Conservation (phyloP, 208 protist genomes). For the Trypanosoma mega region DNA sequence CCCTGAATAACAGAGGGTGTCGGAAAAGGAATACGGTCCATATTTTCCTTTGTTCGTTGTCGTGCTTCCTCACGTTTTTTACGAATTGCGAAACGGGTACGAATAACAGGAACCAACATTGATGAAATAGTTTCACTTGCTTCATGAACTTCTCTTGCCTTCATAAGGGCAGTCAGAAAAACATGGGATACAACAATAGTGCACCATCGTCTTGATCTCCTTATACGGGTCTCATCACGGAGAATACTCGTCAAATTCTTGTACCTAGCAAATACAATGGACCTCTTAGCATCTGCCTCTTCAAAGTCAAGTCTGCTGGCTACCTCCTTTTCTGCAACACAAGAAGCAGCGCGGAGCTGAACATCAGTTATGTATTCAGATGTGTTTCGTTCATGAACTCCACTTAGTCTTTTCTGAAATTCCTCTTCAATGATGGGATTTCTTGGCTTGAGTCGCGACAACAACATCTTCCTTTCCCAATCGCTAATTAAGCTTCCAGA, state of each 20-base stretch:
- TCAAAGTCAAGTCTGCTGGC: slow-evolving; percentile 27
- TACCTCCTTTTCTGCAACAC: slow-evolving; percentile 21
- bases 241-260: slow-evolving; percentile 60
- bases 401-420: slow-evolving; percentile 55
- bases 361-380: slow-evolving; percentile 40
- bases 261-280: slow-evolving; percentile 57
- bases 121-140: slow-evolving; percentile 66
- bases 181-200: slow-evolving; percentile 79
- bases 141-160: slow-evolving; percentile 69
- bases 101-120: slow-evolving; percentile 70
- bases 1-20: slow-evolving; percentile 71
- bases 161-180: slow-evolving; percentile 82
- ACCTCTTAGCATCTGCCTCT: slow-evolving; percentile 34
- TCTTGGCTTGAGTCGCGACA: slow-evolving; percentile 42
- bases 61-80: slow-evolving; percentile 31
- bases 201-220: slow-evolving; percentile 61
- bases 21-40: slow-evolving; percentile 77
- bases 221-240: slow-evolving; percentile 45
- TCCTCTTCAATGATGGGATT: slow-evolving; percentile 34
- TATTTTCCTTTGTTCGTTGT: slow-evolving; percentile 44
- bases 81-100: slow-evolving; percentile 44
- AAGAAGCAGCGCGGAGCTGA: slow-evolving; percentile 17
- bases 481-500: slow-evolving; percentile 34
- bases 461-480: slow-evolving; percentile 66
- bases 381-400: slow-evolving; percentile 40